Conservation (phyloP, 169 alveolate species). For the Plasmodium inui region DNA sequence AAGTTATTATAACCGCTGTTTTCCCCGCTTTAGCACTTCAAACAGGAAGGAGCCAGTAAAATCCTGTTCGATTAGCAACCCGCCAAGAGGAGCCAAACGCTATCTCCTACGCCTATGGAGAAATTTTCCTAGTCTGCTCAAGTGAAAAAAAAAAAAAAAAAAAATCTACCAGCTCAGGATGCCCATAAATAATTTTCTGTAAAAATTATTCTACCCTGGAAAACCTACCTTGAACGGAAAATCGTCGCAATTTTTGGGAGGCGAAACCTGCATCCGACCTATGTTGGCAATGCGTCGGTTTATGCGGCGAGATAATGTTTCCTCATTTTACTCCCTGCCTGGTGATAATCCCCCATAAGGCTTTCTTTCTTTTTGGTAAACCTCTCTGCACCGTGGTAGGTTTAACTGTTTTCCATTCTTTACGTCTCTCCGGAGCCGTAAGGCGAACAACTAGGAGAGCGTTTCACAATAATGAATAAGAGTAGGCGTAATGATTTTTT, state of each 20-base stretch:
- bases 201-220: background rate
- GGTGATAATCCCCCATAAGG: background rate
- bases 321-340: background rate
- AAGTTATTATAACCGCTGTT: background rate
- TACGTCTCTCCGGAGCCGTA: background rate
- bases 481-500: background rate
- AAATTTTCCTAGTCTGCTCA: background rate
- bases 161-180: background rate
- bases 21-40: background rate
- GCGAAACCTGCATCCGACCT: background rate
- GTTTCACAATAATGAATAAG: background rate
- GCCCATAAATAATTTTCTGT: background rate
- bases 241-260: background rate
- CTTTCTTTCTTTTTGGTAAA: background rate
- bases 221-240: background rate
- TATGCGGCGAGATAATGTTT: background rate
- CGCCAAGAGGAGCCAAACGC: background rate
- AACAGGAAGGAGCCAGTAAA: background rate
- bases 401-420: background rate
- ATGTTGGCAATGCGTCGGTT: background rate
- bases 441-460: background rate
- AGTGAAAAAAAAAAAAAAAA: background rate
- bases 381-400: background rate
- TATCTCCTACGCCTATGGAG: background rate
- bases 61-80: background rate